Conservation (phyloP, 179 eudicot species). For the Silene noctiflora region DNA sequence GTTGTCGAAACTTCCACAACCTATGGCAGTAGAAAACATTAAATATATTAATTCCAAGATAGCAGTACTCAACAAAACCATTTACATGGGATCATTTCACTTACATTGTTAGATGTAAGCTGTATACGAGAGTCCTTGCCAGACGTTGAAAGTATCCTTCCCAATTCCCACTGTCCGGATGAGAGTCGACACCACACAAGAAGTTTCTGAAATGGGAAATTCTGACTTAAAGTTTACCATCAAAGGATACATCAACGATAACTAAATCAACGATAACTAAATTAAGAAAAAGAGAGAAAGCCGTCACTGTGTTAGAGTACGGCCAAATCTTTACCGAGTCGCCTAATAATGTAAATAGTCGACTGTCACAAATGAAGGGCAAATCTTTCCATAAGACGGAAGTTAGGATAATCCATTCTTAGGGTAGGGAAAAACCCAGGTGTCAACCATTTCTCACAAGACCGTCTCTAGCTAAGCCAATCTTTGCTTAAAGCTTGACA, state of each 20-base stretch:
- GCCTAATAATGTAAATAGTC: too few relatives aligned
- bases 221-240: conserved; percentile 17
- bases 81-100: conserved; percentile 24
- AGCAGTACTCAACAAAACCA: conserved; percentile 15
- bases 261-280: too few relatives aligned
- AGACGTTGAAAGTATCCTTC: conserved; percentile 59
- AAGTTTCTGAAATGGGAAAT: conserved; percentile 58
- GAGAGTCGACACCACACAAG: conserved; percentile 71
- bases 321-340: too few relatives aligned
- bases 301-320: too few relatives aligned
- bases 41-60: conserved; percentile 10
- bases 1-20: conserved; percentile 45
- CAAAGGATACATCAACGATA: not conserved
- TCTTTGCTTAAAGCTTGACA: too few relatives aligned
- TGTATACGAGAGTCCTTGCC: conserved; percentile 56
- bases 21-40: conserved; percentile 31
- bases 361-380: too few relatives aligned
- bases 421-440: too few relatives aligned
- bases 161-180: conserved; percentile 64
- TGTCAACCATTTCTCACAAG: too few relatives aligned
- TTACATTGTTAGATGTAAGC: conserved; percentile 63
- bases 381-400: too few relatives aligned
- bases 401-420: too few relatives aligned
- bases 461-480: too few relatives aligned
- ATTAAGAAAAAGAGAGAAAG: not conserved